Base-by-base conservation (phyloP, 2,329 filamentous ascomycete genomes). In the Cadophora sp. region DNA sequence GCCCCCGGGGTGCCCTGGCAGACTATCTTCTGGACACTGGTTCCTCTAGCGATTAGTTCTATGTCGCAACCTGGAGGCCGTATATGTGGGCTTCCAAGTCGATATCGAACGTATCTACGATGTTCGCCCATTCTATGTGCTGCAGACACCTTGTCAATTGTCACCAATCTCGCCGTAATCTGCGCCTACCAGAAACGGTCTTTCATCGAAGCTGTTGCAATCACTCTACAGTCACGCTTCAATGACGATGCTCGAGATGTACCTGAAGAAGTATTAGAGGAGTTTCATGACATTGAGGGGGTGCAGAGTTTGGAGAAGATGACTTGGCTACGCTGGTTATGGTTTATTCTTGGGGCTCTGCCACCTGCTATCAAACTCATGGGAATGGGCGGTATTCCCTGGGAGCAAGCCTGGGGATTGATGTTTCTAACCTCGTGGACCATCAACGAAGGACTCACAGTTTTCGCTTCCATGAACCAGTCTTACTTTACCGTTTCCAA, bases 81-180 rank as follows among this genome's bases (percentile, higher is more conserved):
- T 0, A 55, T 55, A 7, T 36, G 27, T 55, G 27, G 27, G 6
- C 27, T 55, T n/a, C 51, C 27, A 20, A 55, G 51, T 36, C n/a
- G 51, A 55, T 55, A 55, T 36, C 14, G 51, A 33, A 55, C 51
- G 14, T 55, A 55, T 33, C 24, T 55, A 7, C 51, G 51, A n/a
- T 55, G 51, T 36, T 55, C 30, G 11, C 30, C 51, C 36, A 20
- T 55, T 27, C 51, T 36, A 30, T 55, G 51, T 55, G 51, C 16
- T 11, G 14, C 51, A 55, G 51, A 55, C 2, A 55, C 27, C 18
- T n/a, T 55, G 8, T 55, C 16, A 4, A 20, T 55, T 36, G 5
- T 53, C 27, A 55, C 14, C 51, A 33, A 36, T 36, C 16, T 55
- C 27, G 18, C 27, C 51, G 14, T 45, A 8, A 2, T 45, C n/a